A percentile compares a stretch with the other conserved stretches of the same genome.
These are phyloP conservation scores for Cenchrus fungigraminus DNA, from an alignment of 176 grass and related monocot genomes.

Conservation along the genomic window DNA sequence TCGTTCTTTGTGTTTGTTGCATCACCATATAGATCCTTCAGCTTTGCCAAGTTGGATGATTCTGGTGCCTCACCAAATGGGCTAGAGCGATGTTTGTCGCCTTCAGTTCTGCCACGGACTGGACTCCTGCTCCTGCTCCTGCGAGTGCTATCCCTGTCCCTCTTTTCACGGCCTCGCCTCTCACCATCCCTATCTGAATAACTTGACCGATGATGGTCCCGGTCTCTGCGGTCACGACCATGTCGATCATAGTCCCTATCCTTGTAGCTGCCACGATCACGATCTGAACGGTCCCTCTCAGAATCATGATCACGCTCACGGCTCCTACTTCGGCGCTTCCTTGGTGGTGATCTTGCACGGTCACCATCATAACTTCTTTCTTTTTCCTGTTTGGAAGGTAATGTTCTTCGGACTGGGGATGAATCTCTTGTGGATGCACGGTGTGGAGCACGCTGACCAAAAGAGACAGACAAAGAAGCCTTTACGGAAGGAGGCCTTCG, in stretches of 20 bases:
- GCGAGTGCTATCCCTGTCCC: slow-evolving; percentile 51
- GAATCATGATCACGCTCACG: slow-evolving; percentile 43
- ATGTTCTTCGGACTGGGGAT: slow-evolving; percentile 77
- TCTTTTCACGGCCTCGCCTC: slow-evolving; percentile 52
- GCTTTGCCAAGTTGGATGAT: slow-evolving; percentile 74
- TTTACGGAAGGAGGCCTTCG: slow-evolving; percentile 93
- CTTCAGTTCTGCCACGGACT: slow-evolving; percentile 42
- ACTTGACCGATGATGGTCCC: slow-evolving; percentile 39
- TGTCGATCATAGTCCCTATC: slow-evolving; percentile 50
- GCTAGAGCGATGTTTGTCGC: slow-evolving; percentile 48
- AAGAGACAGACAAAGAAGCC: slow-evolving; percentile 93
- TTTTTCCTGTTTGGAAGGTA: slow-evolving; percentile 50
- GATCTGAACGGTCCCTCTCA: slow-evolving; percentile 45
- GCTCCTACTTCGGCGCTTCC: slow-evolving; percentile 42
- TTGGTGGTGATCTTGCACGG: slow-evolving; percentile 49
- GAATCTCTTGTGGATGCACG: slow-evolving; percentile 95
- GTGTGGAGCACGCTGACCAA: slow-evolving; percentile 95
- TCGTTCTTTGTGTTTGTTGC: slow-evolving; percentile 57
- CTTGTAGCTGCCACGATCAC: slow-evolving; percentile 48
- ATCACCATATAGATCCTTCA: slow-evolving; percentile 95
- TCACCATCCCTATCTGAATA: slow-evolving; percentile 52
- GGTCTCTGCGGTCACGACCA: slow-evolving; percentile 43
- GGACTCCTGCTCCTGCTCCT: slow-evolving; percentile 61
- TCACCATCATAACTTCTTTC: slow-evolving; percentile 53
- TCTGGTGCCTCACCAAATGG: slow-evolving; percentile 69